Conservation (phyloP, 495 filamentous ascomycete species). For the Aspergillus cristatus region DNA sequence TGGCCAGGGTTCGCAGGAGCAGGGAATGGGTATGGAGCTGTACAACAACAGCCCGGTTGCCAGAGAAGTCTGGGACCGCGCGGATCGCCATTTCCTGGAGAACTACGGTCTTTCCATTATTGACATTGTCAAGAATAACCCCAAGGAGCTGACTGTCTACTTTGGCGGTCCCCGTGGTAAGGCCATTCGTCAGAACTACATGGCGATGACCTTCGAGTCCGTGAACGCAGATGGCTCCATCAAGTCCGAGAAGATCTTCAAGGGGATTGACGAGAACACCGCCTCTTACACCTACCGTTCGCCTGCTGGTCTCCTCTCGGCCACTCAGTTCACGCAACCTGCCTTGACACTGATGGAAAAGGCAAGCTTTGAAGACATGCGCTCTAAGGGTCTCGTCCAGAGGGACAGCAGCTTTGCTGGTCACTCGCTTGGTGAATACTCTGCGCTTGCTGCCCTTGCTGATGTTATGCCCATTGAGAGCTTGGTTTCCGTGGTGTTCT, state of each 20-base stretch:
- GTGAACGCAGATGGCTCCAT: slow-evolving; percentile 81
- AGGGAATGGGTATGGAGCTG: slow-evolving; percentile 99
- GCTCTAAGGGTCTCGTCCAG: slow-evolving; percentile 89
- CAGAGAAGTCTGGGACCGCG: slow-evolving; percentile 95
- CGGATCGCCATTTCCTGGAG: slow-evolving; percentile 95
- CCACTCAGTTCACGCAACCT: slow-evolving; percentile 97
- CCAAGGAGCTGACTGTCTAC: slow-evolving; percentile 96
- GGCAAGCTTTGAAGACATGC: slow-evolving; percentile 98
- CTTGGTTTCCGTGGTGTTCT: slow-evolving; percentile 97
- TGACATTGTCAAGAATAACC: slow-evolving; percentile 98
- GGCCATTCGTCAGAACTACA: slow-evolving; percentile 96
- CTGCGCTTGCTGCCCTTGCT: slow-evolving; percentile 87
- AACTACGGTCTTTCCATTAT: slow-evolving; percentile 98
- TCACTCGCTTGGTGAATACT: slow-evolving; percentile 97
- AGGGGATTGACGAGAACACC: slow-evolving; percentile 84
- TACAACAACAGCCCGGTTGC: slow-evolving; percentile 88
- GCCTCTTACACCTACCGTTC: slow-evolving; percentile 95
- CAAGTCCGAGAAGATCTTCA: slow-evolving; percentile 99
- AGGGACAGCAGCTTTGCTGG: slow-evolving; percentile 94
- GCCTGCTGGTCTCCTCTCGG: slow-evolving; percentile 88
- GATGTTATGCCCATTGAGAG: slow-evolving; percentile 99
- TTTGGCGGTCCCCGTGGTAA: slow-evolving; percentile 96
- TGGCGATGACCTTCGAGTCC: slow-evolving; percentile 99
- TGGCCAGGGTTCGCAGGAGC: slow-evolving; percentile 94
- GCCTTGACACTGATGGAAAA: slow-evolving; percentile 99